Base-by-base conservation (phyloP, 2,329 filamentous ascomycete genomes). In the Colletotrichum gigasporum region DNA sequence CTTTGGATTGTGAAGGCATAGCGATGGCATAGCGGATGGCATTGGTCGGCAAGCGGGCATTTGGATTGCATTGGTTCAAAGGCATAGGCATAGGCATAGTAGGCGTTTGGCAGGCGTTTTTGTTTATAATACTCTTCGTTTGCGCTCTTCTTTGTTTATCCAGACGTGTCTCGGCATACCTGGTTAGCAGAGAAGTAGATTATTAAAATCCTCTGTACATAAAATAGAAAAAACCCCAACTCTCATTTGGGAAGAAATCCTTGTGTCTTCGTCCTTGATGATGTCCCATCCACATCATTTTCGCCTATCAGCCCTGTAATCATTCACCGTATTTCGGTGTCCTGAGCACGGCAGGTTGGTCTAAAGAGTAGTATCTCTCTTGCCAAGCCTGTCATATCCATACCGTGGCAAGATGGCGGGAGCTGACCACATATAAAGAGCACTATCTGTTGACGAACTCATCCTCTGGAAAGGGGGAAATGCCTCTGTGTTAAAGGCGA, bases 21-120 rank as follows among this genome's bases (percentile, higher is more conserved):
- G 34, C 26, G 26, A 16, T 28, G 14, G 52, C 34, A 34, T 57
- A 24, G 11, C 9, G 30, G 42, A 41, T 39, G 45, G 45, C 52
- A 20, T 61, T 12, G 8, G 20, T 14, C 26, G 16, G 53, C 20
- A 20, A 48, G 28, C 34, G 20, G 45, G 50, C 28, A 35, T 50
- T 42, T 39, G 18, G 45, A 20, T 12, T 39, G 22, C 12, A 14
- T 41, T 41, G 30, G 41, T 8, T 34, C 11, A n/a, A n/a, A n/a
- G n/a, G n/a, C n/a, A n/a, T n/a, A 7, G 35, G 35, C n/a, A 16
- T 39, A 9, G 35, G 35, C 41, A 44, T 22, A 44, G n/a, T 11
- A 18, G 11, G 53, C 53, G 47, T 56, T 26, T 28, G 41, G 28
- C 22, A 45, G 41, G 41, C 53, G 53, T 30, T 47, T 26, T 47